A percentile compares a stretch with the other conserved stretches of the same genome.
Evolutionary conservation across 345 rosid genomes (phyloP).

Genomic region (Physaria fendleri): DNA sequence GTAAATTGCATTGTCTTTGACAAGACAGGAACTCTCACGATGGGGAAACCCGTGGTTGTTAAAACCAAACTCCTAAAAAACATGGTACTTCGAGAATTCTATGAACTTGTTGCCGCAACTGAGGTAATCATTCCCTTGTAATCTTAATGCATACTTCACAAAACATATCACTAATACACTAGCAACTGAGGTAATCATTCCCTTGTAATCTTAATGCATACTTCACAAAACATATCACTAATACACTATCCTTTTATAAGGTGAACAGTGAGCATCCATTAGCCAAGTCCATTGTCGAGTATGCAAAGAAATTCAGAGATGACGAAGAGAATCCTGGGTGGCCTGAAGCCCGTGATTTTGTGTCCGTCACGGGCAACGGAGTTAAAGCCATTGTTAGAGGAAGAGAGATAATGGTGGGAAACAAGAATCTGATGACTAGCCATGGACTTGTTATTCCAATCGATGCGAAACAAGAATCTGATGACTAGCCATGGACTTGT

Average conservation of each 20-base stretch:
- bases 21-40: constrained; percentile 95
- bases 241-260: constrained; percentile 26
- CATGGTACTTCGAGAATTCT: constrained; percentile 67
- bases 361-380: constrained; percentile 80
- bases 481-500: constrained; percentile 40
- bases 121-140: constrained; percentile 53
- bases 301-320: constrained; percentile 68
- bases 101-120: constrained; percentile 72
- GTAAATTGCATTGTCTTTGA: constrained; percentile 89
- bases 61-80: constrained; percentile 63
- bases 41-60: constrained; percentile 84
- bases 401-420: constrained; percentile 68
- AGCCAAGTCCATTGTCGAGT: constrained; percentile 80
- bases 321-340: constrained; percentile 71
- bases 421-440: constrained; percentile 61
- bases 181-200: constrained; percentile 77
- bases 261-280: constrained; percentile 90
- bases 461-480: constrained; percentile 64
- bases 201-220: neutral
- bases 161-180: neutral
- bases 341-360: constrained; percentile 75
- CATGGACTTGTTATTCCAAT: constrained; percentile 38
- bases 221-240: neutral
- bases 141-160: neutral
- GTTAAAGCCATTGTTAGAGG: constrained; percentile 63